Conservation (phyloP, 2,329 filamentous ascomycete species). For the Trichoderma pleuroti region DNA sequence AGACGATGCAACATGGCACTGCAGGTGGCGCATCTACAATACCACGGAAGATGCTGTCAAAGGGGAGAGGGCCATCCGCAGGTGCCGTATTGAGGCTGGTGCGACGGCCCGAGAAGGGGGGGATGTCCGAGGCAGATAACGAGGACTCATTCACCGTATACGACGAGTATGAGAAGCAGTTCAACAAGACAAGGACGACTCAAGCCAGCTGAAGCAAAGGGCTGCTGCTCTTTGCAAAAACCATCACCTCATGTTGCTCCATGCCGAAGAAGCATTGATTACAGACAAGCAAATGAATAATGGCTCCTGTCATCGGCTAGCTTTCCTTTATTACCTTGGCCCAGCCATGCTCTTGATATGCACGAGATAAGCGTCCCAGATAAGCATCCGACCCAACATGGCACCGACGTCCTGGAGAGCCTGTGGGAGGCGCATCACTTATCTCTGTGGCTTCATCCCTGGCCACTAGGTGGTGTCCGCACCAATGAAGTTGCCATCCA, state of each 20-base stretch:
- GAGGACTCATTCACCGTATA: not conserved
- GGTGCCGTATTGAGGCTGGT: not conserved
- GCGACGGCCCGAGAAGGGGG: not conserved
- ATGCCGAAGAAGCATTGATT: not conserved
- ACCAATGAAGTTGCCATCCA: constrained; percentile 9
- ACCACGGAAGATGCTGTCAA: not conserved
- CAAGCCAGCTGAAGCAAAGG: too few species aligned
- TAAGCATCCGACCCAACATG: constrained; percentile 16
- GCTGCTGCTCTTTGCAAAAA: not conserved
- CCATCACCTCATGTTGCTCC: not conserved
- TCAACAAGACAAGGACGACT: not conserved
- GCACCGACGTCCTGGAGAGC: not conserved
- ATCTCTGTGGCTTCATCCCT: constrained; percentile 17
- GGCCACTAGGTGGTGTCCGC: not conserved
- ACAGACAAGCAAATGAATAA: not conserved
- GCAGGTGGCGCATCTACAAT: constrained; percentile 2
- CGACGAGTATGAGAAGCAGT: not conserved
- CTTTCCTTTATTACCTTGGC: not conserved
- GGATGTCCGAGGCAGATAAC: not conserved
- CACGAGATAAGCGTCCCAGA: constrained; percentile 16
- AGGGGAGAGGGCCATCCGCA: not conserved
- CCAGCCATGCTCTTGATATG: not conserved
- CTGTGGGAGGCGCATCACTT: constrained; percentile 18
- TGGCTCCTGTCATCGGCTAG: constrained; percentile 5
- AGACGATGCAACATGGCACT: constrained; percentile 6